These are phyloP conservation scores for Colletotrichum tropicicola DNA, from an alignment of 2,329 filamentous ascomycete species.

Conservation along the genomic window DNA sequence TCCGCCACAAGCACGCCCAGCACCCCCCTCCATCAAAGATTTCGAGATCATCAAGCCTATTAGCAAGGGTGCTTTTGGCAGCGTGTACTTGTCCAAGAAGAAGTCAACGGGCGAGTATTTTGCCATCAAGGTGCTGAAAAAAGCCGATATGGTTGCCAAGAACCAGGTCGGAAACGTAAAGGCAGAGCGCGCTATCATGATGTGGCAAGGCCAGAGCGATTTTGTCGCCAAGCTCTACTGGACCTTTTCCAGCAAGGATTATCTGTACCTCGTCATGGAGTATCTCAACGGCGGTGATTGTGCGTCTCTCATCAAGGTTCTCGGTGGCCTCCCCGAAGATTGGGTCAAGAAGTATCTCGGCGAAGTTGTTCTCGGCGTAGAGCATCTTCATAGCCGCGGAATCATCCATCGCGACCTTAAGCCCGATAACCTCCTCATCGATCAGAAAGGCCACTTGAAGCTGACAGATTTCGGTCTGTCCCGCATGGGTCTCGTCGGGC, in stretches of 20 bases:
- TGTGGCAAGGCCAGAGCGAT: slow-evolving; percentile 99
- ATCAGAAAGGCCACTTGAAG: slow-evolving; percentile 95
- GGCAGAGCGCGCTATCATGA: slow-evolving; percentile 98
- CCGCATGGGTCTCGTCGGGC: slow-evolving; percentile 94
- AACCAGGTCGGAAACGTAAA: slow-evolving; percentile 99
- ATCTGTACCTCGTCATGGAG: slow-evolving; percentile 98
- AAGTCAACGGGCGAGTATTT: slow-evolving; percentile 98
- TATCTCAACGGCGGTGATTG: slow-evolving; percentile 98
- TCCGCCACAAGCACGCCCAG: slow-evolving; percentile 84
- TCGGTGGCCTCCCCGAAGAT: slow-evolving; percentile 91
- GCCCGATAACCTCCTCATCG: slow-evolving; percentile 96
- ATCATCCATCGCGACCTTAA: slow-evolving; percentile 98
- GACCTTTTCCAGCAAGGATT: slow-evolving; percentile 99
- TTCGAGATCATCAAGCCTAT: slow-evolving; percentile 99
- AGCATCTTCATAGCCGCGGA: slow-evolving; percentile 91
- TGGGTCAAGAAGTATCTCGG: slow-evolving; percentile 98
- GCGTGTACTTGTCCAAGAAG: slow-evolving; percentile 97
- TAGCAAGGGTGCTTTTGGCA: slow-evolving; percentile 97
- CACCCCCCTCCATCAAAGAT: slow-evolving; percentile 96
- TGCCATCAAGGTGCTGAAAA: slow-evolving; percentile 97
- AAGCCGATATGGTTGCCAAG: slow-evolving; percentile 99
- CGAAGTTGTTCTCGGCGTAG: slow-evolving; percentile 95
- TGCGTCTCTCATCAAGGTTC: slow-evolving; percentile 92
- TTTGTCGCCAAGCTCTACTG: slow-evolving; percentile 99
- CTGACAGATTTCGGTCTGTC: slow-evolving; percentile 97